Evolutionary conservation across 2,329 filamentous ascomycete species (phyloP).

Genomic region (Exserohilum rostratum): DNA sequence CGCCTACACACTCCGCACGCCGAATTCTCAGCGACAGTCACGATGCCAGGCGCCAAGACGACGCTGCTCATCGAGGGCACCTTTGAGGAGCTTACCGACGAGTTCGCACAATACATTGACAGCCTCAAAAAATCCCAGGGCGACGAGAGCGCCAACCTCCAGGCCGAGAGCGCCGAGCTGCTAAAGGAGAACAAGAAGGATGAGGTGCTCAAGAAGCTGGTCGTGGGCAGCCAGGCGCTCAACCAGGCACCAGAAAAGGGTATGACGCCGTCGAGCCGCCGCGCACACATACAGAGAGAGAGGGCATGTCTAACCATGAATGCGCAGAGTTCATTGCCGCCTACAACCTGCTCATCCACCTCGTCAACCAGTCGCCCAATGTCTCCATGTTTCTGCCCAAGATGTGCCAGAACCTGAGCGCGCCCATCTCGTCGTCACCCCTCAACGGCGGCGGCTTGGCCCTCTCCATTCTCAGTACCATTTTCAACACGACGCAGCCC

Average conservation of each 20-base stretch:
- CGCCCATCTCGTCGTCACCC: constrained; percentile 84
- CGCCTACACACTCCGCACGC: constrained; percentile 28
- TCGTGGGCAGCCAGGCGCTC: constrained; percentile 76
- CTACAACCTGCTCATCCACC: constrained; percentile 95
- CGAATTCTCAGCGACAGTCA: constrained; percentile 30
- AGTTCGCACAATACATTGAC: constrained; percentile 94
- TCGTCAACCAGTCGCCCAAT: constrained; percentile 84
- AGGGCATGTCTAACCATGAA: constrained; percentile 33
- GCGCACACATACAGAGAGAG: constrained; percentile 7
- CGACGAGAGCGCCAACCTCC: constrained; percentile 60
- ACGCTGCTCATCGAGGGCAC: constrained; percentile 82
- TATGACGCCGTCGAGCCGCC: constrained; percentile 46
- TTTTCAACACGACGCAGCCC: constrained; percentile 90
- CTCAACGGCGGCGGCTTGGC: constrained; percentile 84
- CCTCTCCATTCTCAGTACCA: constrained; percentile 87
- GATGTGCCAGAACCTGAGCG: constrained; percentile 84
- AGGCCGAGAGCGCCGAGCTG: constrained; percentile 72
- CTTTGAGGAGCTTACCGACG: constrained; percentile 89
- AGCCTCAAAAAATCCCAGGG: constrained; percentile 69
- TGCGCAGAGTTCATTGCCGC: constrained; percentile 83
- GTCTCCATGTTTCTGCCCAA: constrained; percentile 83
- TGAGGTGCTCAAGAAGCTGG: constrained; percentile 87
- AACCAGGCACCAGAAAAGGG: constrained; percentile 89
- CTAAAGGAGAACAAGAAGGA: constrained; percentile 73
- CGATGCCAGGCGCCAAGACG: constrained; percentile 66